Conservation (phyloP, 2,329 filamentous ascomycete species). For the Triangularia verruculosa region DNA sequence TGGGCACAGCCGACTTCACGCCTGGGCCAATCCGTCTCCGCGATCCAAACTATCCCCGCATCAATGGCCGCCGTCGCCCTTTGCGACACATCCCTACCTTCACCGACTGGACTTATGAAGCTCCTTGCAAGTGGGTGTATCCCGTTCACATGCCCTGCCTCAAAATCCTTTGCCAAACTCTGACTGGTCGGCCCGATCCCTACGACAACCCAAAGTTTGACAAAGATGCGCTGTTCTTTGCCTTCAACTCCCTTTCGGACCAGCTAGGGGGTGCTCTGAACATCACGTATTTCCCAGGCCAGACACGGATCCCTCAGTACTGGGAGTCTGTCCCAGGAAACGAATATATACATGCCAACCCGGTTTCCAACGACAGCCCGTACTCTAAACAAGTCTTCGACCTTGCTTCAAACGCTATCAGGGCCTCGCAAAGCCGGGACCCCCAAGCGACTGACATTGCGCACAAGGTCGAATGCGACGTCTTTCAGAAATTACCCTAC, state of each 20-base stretch:
- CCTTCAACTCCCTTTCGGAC: not conserved
- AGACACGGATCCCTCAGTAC: not conserved
- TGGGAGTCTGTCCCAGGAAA: not conserved
- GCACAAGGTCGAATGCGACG: conserved; percentile 1
- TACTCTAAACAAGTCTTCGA: not conserved
- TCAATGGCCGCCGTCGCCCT: not conserved
- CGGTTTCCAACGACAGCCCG: not conserved
- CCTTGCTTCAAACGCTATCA: not conserved
- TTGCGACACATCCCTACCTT: not conserved
- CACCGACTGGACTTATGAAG: not conserved
- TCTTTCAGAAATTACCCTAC: not conserved
- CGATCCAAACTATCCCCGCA: conserved; percentile 2
- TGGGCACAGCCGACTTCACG: not conserved
- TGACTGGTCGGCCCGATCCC: not conserved
- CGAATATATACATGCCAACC: conserved; percentile 5
- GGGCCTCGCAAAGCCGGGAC: not conserved
- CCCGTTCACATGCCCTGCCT: conserved; percentile 8
- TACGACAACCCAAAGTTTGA: not conserved
- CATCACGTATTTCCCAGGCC: not conserved
- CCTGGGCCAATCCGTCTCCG: not conserved
- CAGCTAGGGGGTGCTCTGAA: not conserved
- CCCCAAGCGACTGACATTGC: not conserved
- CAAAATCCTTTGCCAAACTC: not conserved
- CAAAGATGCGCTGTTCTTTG: conserved; percentile 4
- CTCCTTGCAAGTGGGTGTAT: not conserved